Base-by-base conservation (phyloP, 2,329 filamentous ascomycete genomes). In the Cordyceps farinosa region DNA sequence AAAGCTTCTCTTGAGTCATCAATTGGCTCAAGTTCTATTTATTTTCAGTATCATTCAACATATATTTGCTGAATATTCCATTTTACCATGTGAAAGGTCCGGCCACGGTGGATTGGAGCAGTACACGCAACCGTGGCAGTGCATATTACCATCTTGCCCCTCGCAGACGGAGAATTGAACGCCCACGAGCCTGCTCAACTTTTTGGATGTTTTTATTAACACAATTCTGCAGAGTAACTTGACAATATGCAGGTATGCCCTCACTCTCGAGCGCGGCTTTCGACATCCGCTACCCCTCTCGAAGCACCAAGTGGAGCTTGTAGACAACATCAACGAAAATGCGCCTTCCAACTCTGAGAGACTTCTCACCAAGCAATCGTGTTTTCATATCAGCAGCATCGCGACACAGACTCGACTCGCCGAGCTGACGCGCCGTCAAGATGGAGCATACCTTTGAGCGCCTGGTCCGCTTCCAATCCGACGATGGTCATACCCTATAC, bases 371-470 rank as follows among this genome's bases (percentile, higher is more conserved):
- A 30, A 30, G 17, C 45, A 30, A 15, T 30, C 2, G 5, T 27
- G 29, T 30, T 13, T 48, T 8, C 2, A 48, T 40, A 15, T 40
- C 38, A 3, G 3, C 22, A 5, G 17, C 22, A 22, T 11, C 30
- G 36, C 9, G 3, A 2, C 8, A 5, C 10, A 30, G 52, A 29
- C 52, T 29, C n/a, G 10, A 3, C 7, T 29, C n/a, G 10, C 1
- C 7, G n/a, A 9, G 22, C 27, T 15, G 9, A 42, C 8, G 5
- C 8, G 2, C 27, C 45, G 13, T 29, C 34, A 45, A 32, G 15
- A 60, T 52, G 57, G 15, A 32, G n/a, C 47, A 60, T 42, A 15
- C 36, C 3, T 60, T 60, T 15, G 36, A 60, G 13, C 22, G 57
- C 9, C 57, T 60, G 29, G 17, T 52, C 10, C 22, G 47, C 17